These are phyloP conservation scores for Blepharisma japonicum DNA, from an alignment of 73 alveolate genomes.

Conservation along the genomic window DNA sequence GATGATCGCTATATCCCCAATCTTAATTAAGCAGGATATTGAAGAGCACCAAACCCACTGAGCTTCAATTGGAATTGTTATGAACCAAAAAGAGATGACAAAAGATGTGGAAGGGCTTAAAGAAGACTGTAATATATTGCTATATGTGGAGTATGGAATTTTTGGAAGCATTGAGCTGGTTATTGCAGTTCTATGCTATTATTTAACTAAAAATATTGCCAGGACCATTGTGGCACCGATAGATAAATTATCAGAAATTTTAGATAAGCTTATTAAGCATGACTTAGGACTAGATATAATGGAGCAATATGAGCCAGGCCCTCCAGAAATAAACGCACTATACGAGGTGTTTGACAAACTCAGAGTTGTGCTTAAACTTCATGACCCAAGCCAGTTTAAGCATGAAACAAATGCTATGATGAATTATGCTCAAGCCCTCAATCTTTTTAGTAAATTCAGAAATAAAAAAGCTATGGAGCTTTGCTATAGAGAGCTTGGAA, in stretches of 20 bases:
- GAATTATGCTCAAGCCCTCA: slow-evolving; percentile 10
- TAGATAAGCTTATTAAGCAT: neutral
- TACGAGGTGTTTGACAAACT: slow-evolving; percentile 5
- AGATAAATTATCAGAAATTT: neutral
- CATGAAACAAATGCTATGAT: neutral
- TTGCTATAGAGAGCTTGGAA: slow-evolving; percentile 5
- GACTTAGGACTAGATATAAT: neutral
- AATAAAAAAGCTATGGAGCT: slow-evolving; percentile 19
- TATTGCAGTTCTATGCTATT: neutral
- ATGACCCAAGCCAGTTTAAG: neutral
- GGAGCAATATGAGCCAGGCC: neutral
- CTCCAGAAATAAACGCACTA: slow-evolving; percentile 8
- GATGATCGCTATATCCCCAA: slow-evolving; percentile 1
- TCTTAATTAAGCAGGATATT: no score
- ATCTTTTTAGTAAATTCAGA: slow-evolving; percentile 3
- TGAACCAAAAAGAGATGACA: neutral
- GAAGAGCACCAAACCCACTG: neutral
- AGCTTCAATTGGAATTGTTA: slow-evolving; percentile 9
- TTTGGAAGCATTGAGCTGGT: neutral
- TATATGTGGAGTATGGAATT: neutral
- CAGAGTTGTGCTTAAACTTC: slow-evolving; percentile 9
- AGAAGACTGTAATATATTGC: neutral
- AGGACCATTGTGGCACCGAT: neutral
- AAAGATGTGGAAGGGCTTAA: neutral
- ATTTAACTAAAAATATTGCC: neutral